Conservation (phyloP, 192 early-diverging fungal species). For the Umbelopsis sp. region DNA sequence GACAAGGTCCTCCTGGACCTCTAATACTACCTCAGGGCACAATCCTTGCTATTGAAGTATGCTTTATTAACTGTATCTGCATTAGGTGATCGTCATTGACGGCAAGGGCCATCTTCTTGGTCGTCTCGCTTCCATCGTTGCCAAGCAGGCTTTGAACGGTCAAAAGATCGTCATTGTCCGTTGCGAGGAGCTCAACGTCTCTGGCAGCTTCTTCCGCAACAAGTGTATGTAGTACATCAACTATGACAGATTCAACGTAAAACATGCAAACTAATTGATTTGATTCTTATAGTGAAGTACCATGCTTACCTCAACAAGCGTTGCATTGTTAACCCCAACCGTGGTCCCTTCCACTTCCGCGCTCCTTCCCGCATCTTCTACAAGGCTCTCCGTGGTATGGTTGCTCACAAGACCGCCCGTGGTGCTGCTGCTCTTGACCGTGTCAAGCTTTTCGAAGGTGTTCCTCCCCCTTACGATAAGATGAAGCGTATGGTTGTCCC, state of each 20-base stretch:
- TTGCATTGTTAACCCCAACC: constrained; percentile 93
- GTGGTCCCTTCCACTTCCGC: constrained; percentile 99
- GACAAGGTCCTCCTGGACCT: background rate
- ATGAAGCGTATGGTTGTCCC: constrained; percentile 98
- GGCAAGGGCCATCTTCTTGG: constrained; percentile 98
- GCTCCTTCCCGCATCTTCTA: constrained; percentile 97
- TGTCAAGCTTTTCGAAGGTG: constrained; percentile 99
- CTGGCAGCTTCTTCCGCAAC: constrained; percentile 99
- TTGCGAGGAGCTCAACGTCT: constrained; percentile 98
- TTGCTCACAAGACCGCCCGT: constrained; percentile 99
- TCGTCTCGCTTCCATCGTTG: constrained; percentile 95
- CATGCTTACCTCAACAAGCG: constrained; percentile 98
- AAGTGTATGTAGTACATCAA: constrained; percentile 75
- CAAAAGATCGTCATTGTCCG: constrained; percentile 97
- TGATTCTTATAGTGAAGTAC: constrained; percentile 75
- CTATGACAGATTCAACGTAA: background rate
- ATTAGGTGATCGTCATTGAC: constrained; percentile 97
- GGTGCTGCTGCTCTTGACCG: constrained; percentile 96
- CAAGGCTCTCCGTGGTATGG: constrained; percentile 97
- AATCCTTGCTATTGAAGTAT: background rate
- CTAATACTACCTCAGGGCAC: background rate
- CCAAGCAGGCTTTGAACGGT: constrained; percentile 97
- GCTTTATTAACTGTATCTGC: background rate
- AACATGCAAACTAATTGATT: background rate
- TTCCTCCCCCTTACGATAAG: constrained; percentile 96